Base-by-base conservation (phyloP, 2,329 filamentous ascomycete species). In the Anthostomella pinea region DNA sequence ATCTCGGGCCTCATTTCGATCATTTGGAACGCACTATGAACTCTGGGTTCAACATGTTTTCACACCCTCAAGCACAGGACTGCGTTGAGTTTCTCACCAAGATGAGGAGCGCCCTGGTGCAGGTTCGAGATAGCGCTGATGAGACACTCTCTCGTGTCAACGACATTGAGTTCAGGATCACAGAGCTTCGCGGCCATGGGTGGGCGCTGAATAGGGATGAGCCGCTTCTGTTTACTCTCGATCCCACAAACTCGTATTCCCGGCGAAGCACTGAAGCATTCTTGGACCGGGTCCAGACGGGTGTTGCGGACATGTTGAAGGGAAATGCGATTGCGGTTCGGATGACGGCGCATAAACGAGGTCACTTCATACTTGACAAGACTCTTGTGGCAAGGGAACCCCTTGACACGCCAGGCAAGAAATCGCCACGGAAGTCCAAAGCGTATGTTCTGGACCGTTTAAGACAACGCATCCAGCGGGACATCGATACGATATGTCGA, bases 281-380 rank as follows among this genome's bases (percentile, higher is more conserved):
- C 5, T 53, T 77, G 18, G 70, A 75, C 36, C 66, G 73, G 23
- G 56, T 77, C 14, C 69, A 75, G 46, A 68, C 70, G 2, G 70
- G 73, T 4, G 64, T 77, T 6, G 61, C 65, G 13, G 67, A 74
- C 34, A 64, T 72, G 5, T 60, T 77, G 16, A 64, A 66, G 31
- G 66, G 68, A 16, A 66, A 70, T 38, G 67, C 71, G 16, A 62
- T 67, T 24, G 63, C 67, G 5, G 60, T 75, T 33, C 69, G 65
- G 15, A 58, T 77, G 51, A 66, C 63, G 3, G 67, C 69, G 6
- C 63, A 72, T 45, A 77, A 77, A 50, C 66, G 73, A 27, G 73
- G 73, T 1, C 73, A 77, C 38, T 64, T 73, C 15, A 63, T 77
- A 10, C 41, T 74, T n/a, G 67, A 73, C 51, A 72, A 72, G 45